These are phyloP conservation scores for Metschnikowia chrysomelidarum DNA, from an alignment of 805 yeast genomes.

Conservation along the genomic window DNA sequence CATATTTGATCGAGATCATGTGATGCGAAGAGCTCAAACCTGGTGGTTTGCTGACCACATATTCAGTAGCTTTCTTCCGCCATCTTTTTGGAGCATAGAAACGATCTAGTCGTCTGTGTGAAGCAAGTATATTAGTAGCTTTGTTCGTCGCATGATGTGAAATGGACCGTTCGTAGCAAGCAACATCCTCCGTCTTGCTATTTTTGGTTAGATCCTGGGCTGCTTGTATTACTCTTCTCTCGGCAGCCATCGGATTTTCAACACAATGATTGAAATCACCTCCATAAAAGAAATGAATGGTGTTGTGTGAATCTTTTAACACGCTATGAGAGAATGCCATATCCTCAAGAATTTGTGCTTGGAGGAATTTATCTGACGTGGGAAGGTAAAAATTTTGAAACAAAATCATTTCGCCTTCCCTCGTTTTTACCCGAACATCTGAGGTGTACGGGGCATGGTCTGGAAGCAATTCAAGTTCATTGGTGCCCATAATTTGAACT, in stretches of 20 bases:
- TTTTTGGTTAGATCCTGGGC: not conserved
- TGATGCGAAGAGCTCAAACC: too few relatives aligned
- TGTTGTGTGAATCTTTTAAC: not conserved
- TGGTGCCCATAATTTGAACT: not conserved
- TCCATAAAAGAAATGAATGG: not conserved
- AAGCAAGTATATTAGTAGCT: too few relatives aligned
- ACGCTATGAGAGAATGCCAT: not conserved
- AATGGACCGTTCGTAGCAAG: not conserved
- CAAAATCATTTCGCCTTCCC: not conserved
- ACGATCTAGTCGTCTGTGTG: too few relatives aligned
- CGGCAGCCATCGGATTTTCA: not conserved
- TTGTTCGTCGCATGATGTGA: not conserved
- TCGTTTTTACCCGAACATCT: not conserved
- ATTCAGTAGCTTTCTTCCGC: too few relatives aligned
- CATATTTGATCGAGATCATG: too few relatives aligned
- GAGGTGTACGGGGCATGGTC: not conserved
- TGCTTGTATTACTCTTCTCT: not conserved
- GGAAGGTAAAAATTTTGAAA: not conserved
- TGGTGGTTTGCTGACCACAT: too few relatives aligned
- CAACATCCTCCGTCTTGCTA: not conserved
- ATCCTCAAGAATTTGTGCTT: not conserved
- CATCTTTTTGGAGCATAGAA: too few relatives aligned
- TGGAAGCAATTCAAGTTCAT: not conserved
- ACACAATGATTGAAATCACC: not conserved
- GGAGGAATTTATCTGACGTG: not conserved